Percentiles rank a stretch among this genome's conserved stretches.
Conservation (phyloP, 495 filamentous ascomycete species). For the Friedmanniomyces endolithicus region DNA sequence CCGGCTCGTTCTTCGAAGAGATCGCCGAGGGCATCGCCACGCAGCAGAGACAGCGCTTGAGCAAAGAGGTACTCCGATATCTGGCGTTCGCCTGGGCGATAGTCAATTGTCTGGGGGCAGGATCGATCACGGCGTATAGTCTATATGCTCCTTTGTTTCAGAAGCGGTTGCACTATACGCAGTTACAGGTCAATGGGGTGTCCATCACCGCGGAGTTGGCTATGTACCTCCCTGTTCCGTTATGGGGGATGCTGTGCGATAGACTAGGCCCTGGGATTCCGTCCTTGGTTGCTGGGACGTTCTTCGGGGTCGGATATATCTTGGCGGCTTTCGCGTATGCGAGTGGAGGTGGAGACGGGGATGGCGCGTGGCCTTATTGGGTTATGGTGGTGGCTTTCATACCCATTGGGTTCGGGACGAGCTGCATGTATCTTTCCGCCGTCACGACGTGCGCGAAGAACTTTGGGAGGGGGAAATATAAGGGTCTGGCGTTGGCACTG, state of each 20-base stretch:
- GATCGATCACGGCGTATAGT: constrained; percentile 76
- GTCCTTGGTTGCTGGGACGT: constrained; percentile 51
- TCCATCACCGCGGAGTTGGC: constrained; percentile 71
- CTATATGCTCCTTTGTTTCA: constrained; percentile 85
- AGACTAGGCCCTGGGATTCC: constrained; percentile 66
- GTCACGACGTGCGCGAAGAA: constrained; percentile 96
- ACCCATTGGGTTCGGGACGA: constrained; percentile 66
- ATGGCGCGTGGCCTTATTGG: constrained; percentile 48
- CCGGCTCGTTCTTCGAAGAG: constrained; percentile 47
- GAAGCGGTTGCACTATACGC: constrained; percentile 67
- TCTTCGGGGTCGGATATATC: constrained; percentile 73
- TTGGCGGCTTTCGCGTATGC: constrained; percentile 70
- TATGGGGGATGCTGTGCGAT: constrained; percentile 87
- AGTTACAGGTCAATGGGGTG: constrained; percentile 81
- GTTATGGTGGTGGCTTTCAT: constrained; percentile 79
- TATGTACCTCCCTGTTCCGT: constrained; percentile 76
- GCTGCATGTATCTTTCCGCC: constrained; percentile 71
- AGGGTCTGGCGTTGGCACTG: constrained; percentile 75
- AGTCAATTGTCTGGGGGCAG: constrained; percentile 59
- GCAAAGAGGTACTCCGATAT: constrained; percentile 39
- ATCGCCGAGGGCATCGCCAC: constrained; percentile 50
- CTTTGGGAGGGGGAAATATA: constrained; percentile 76
- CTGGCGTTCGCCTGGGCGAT: constrained; percentile 50
- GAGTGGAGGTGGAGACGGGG: constrained; percentile 44
- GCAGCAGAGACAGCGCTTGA: constrained; percentile 42